Base-by-base conservation (phyloP, 345 rosid species). In the Microcos paniculata region DNA sequence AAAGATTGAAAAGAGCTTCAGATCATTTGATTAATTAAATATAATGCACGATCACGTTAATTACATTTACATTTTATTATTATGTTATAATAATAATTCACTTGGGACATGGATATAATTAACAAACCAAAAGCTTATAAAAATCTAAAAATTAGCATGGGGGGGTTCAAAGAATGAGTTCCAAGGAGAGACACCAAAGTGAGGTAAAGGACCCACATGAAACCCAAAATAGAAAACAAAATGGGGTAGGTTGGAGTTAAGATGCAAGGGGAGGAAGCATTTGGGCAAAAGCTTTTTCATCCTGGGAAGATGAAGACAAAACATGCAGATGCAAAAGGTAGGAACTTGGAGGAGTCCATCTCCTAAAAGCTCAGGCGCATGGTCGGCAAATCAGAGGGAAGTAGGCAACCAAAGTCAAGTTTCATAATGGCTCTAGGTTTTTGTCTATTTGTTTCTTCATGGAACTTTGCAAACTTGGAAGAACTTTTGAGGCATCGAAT, bases 191-290 rank as follows among this genome's bases (percentile, higher is more conserved):
- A 69, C 58, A 49, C 26, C 58, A 30, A 43, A 40, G 52, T 21
- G 52, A 0, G n/a, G 46, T 3, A 33, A 3, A 28, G 83, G 79
- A 76, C 78, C 90, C 84, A 78, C 66, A 55, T 74, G 69, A 79
- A 77, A 76, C 77, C 81, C 62, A 13, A 74, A 80, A 53, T 26
- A 24, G 24, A 23, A 31, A 43, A 23, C 75, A 67, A 52, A 48
- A 65, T 31, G 26, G 40, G 76, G 26, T 65, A 43, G 11, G 11
- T 23, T 14, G 72, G 71, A n/a, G n/a, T n/a, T n/a, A n/a, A n/a
- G n/a, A 43, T 52, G 72, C 70, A 71, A 31, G 24, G 28, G 67
- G 69, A 52, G 33, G 46, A 6, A n/a, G 14, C 58, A 26, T 15
- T 6, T 12, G 12, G 21, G 3, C 43, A 35, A 53, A n/a, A 38